These are phyloP conservation scores for Hygrophorus russula DNA, from an alignment of 768 basidiomycete species.

Conservation along the genomic window DNA sequence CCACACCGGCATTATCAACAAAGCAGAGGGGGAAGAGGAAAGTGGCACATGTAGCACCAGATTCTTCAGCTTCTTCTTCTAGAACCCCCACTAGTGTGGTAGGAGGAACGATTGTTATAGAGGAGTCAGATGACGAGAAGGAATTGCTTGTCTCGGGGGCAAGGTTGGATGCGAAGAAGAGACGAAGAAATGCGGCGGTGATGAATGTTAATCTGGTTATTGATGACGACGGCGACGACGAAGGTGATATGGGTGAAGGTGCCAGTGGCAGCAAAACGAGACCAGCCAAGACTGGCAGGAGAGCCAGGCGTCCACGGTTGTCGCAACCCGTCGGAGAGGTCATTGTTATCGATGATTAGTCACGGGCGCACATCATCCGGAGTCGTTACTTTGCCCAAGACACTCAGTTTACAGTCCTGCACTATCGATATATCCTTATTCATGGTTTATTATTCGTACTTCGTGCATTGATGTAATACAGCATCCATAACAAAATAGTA, in stretches of 20 bases:
- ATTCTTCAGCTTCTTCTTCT: not conserved
- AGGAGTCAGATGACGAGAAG: conserved; percentile 19
- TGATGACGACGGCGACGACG: conserved; percentile 12
- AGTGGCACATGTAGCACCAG: conserved; percentile 5
- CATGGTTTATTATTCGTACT: not conserved
- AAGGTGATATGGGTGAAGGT: conserved; percentile 20
- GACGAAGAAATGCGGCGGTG: not conserved
- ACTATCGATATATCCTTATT: not conserved
- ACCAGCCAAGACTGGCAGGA: conserved; percentile 11
- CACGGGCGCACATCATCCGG: not conserved
- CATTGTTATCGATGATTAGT: conserved; percentile 32
- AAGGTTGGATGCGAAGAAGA: conserved; percentile 1
- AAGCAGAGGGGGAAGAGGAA: conserved; percentile 27
- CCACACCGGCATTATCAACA: conserved; percentile 13
- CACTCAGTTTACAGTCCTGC: not conserved
- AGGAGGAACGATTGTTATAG: conserved; percentile 15
- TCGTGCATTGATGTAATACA: not conserved
- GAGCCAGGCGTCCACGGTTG: conserved; percentile 7
- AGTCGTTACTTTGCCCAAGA: too few relatives aligned
- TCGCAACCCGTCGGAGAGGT: conserved; percentile 24
- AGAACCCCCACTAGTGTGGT: not conserved
- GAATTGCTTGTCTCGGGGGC: not conserved
- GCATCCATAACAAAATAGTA: not conserved
- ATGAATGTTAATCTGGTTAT: conserved; percentile 2
- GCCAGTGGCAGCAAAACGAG: conserved; percentile 5